These are phyloP conservation scores for Fusarium tjaetaba DNA, from an alignment of 2,329 filamentous ascomycete species.

Conservation along the genomic window DNA sequence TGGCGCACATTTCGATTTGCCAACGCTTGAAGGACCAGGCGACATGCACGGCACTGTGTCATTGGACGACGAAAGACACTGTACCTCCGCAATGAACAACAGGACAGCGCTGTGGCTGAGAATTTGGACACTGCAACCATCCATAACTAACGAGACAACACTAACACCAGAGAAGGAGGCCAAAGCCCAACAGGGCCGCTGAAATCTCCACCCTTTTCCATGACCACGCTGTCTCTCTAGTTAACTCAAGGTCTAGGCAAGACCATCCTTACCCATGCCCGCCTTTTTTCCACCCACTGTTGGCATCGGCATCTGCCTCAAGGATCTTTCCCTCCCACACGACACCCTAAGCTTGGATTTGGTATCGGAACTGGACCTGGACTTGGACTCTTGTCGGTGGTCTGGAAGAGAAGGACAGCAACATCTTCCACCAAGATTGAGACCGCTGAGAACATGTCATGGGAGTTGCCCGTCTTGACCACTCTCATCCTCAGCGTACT, in stretches of 20 bases:
- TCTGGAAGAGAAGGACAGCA: conserved; percentile 34
- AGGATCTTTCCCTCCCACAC: conserved; percentile 40
- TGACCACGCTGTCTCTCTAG: conserved; percentile 25
- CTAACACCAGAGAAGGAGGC: not conserved
- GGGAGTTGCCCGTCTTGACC: conserved; percentile 54
- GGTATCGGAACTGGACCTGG: conserved; percentile 14
- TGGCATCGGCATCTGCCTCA: conserved; percentile 40
- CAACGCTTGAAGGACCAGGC: conserved; percentile 1
- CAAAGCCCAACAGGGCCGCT: not conserved
- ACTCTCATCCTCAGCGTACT: conserved; percentile 53
- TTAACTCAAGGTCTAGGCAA: conserved; percentile 13
- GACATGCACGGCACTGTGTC: conserved; percentile 4
- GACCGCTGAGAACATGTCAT: conserved; percentile 56
- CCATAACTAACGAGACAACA: conserved; percentile 1
- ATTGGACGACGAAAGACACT: not conserved
- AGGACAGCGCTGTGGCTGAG: conserved; percentile 18
- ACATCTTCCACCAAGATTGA: conserved; percentile 35
- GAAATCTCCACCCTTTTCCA: conserved; percentile 13
- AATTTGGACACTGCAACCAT: conserved; percentile 16
- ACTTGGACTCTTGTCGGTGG: conserved; percentile 27
- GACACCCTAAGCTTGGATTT: conserved; percentile 26
- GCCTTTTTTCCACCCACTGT: conserved; percentile 42
- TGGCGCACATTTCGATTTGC: not conserved
- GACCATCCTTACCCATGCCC: conserved; percentile 36
- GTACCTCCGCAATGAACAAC: not conserved